Percentiles rank a stretch among this genome's conserved stretches.
These are phyloP conservation scores for Mortierella sp. DNA, from an alignment of 371 early-diverging fungal genomes.

Conservation along the genomic window DNA sequence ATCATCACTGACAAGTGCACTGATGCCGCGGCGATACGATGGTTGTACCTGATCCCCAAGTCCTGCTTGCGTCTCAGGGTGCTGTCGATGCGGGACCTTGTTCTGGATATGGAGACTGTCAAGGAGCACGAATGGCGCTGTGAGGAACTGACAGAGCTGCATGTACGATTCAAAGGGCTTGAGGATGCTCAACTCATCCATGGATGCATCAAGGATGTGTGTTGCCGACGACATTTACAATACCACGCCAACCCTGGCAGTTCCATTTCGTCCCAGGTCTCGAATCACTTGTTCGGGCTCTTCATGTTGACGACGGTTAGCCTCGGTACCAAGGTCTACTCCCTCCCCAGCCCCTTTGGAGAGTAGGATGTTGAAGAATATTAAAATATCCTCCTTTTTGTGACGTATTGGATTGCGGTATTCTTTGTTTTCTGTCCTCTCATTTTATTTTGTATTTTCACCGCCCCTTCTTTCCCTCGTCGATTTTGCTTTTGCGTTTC, in stretches of 20 bases:
- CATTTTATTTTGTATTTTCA: too few relatives aligned
- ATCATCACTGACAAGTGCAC: background rate
- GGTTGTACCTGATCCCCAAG: background rate
- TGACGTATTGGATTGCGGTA: too few relatives aligned
- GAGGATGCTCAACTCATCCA: background rate
- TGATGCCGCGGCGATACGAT: background rate
- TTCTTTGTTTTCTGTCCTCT: too few relatives aligned
- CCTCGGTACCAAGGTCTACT: background rate
- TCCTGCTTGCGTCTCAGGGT: background rate
- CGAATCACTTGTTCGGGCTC: background rate
- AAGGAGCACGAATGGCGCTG: background rate
- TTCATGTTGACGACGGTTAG: background rate
- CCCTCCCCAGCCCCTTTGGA: background rate
- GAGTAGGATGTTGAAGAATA: too few relatives aligned
- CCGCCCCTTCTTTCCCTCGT: too few relatives aligned
- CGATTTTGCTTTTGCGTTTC: too few relatives aligned
- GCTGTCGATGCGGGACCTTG: background rate
- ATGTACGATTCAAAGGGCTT: background rate
- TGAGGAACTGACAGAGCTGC: background rate
- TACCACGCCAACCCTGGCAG: background rate
- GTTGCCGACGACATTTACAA: background rate
- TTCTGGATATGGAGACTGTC: background rate
- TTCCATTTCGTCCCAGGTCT: background rate
- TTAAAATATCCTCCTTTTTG: too few relatives aligned
- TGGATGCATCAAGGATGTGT: background rate